phyloP scores from a whole-genome alignment of 73 alveolate species.

The Diophrys appendiculata region DNA sequence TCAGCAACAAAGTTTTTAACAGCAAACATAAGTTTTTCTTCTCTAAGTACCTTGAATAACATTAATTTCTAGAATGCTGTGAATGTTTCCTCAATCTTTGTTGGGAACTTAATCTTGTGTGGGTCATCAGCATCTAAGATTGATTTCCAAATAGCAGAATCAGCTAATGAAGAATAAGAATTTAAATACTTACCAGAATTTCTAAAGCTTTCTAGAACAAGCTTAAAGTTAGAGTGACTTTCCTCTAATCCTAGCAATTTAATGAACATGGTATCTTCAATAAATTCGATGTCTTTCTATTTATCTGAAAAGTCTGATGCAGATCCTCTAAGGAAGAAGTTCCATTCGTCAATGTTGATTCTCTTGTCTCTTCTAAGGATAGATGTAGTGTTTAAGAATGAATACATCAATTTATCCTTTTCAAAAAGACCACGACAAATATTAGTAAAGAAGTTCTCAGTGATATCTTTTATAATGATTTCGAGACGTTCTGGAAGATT shows the following conservation, averaged over 20 bases:
- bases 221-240: conserved; percentile 68
- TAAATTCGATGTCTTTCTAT: conserved; percentile 39
- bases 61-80: conserved; percentile 94
- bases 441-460: conserved; percentile 96
- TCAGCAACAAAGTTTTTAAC: conserved; percentile 83
- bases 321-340: conserved; percentile 94
- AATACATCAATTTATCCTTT: conserved; percentile 93
- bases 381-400: conserved; percentile 90
- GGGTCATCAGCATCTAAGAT: conserved; percentile 65
- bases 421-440: conserved; percentile 99
- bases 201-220: conserved; percentile 72
- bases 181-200: conserved; percentile 67
- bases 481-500: conserved; percentile 84
- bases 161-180: conserved; percentile 39
- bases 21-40: conserved; percentile 88
- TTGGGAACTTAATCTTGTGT: conserved; percentile 63
- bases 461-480: conserved; percentile 91
- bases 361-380: conserved; percentile 76
- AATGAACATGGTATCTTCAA: conserved; percentile 40
- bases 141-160: conserved; percentile 67
- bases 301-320: conserved; percentile 55
- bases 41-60: conserved; percentile 87
- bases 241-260: conserved; percentile 73
- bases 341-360: conserved; percentile 93
- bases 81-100: conserved; percentile 72